A percentile compares a stretch with the other conserved stretches of the same genome.
Evolutionary conservation across 2,329 filamentous ascomycete species (phyloP).

Genomic region (Phialocephala subalpina): DNA sequence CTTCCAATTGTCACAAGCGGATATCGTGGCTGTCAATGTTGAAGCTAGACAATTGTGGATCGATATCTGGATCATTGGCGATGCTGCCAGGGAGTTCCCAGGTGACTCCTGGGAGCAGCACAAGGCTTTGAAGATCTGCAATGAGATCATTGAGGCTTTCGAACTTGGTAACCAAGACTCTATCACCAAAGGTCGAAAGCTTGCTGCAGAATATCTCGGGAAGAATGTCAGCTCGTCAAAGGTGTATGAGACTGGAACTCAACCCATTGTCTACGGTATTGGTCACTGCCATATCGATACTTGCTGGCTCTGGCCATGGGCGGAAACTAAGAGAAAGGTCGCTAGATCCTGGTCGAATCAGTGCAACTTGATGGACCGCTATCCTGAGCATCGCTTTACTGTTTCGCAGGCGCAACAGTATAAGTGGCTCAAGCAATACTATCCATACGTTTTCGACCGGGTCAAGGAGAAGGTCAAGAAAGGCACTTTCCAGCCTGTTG

Average conservation of each 20-base stretch:
- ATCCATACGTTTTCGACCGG: slow-evolving; percentile 87
- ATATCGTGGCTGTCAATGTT: slow-evolving; percentile 89
- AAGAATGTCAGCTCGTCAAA: slow-evolving; percentile 80
- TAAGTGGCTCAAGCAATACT: slow-evolving; percentile 93
- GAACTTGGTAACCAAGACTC: slow-evolving; percentile 81
- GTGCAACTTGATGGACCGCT: slow-evolving; percentile 92
- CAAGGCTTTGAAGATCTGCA: slow-evolving; percentile 82
- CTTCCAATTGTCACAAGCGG: slow-evolving; percentile 78
- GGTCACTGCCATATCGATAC: slow-evolving; percentile 98
- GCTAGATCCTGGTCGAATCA: slow-evolving; percentile 97
- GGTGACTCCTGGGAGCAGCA: slow-evolving; percentile 89
- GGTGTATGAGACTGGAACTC: slow-evolving; percentile 80
- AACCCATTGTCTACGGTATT: slow-evolving; percentile 84
- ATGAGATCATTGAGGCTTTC: slow-evolving; percentile 89
- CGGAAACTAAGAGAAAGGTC: slow-evolving; percentile 96
- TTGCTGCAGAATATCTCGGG: slow-evolving; percentile 85
- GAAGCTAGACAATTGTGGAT: slow-evolving; percentile 84
- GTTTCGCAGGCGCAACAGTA: slow-evolving; percentile 97
- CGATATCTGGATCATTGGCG: slow-evolving; percentile 95
- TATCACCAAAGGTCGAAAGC: slow-evolving; percentile 80
- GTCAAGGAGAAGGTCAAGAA: slow-evolving; percentile 92
- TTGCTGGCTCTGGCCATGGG: slow-evolving; percentile 99
- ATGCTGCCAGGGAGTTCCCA: slow-evolving; percentile 92
- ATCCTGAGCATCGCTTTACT: slow-evolving; percentile 91
- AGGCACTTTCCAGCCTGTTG: slow-evolving; percentile 92